Evolutionary conservation across 345 rosid species (phyloP), one percentile per base, ranked within the genome.

Genomic region (Rhizophora mangle): DNA sequence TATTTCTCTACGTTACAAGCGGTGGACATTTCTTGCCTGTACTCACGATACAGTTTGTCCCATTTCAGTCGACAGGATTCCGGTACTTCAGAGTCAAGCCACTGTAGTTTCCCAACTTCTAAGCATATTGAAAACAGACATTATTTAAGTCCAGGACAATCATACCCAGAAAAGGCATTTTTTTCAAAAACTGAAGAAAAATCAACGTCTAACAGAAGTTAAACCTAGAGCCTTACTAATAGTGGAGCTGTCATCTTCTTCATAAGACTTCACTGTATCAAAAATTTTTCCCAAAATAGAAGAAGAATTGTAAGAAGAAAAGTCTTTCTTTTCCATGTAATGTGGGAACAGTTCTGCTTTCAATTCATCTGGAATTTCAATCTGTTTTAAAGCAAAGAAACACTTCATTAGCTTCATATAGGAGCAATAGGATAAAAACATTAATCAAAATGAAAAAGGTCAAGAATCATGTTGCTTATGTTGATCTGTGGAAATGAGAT

Each of bases 201-300:
- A 43, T 43, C 49, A 43, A 13, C 5, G 3, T 43, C 11, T 43
- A 15, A 11, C 18, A 13, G 16, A 43, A 11, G 49, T 43, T 11
- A 43, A 43, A 3, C 49, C 5, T 13, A 27, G 31, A 47, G 7
- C 32, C 73, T 79, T 79, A 88, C 95, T 91, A 66, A 32, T 69
- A 16, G 16, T 66, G 30, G 81, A 29, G 10, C 19, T 63, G 52
- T 76, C 71, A 20, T 73, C 80, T 47, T 70, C 64, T 55, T 65
- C 72, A 37, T 69, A 72, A 13, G 79, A 61, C 64, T 34, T 60
- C 32, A 85, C 92, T 34, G 21, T 62, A 59, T 90, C 87, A 72
- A 80, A 89, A 18, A 93, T 88, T 26, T 59, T 47, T 68, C 96
- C 96, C 80, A 90, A 73, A 51, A 93, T 65, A 2, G 96, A 93